Evolutionary conservation across 306 rosid species (phyloP), one percentile per base, ranked within the genome.

Genomic region (Rubus parviflorus): DNA sequence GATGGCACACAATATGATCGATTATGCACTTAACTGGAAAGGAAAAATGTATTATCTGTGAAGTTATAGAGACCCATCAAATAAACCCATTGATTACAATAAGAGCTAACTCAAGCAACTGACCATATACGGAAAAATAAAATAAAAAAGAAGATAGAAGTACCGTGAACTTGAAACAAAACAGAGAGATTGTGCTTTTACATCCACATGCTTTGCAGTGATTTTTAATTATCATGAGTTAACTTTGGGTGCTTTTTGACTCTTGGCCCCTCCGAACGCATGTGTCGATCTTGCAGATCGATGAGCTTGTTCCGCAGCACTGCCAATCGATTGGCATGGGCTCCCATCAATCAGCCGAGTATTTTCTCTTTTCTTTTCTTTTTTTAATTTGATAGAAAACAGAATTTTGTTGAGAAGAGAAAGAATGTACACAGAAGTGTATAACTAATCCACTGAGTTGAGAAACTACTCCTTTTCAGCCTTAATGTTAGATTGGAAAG

Each of bases 1-100:
- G 81, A 42, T 70, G 66, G 23, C 23, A 22, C 53, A 70, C 35
- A 80, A 41, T 47, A 51, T 13, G 22, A 70, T 41, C 40, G 17
- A 53, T 6, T 13, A 78, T 10, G 42, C 3, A 58, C 12, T 40
- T 46, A 41, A 30, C 15, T 25, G 25, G 42, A 57, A 54, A 48
- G 25, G 66, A 47, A 56, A 7, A 23, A 8, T 19, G 65, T 37
- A 6, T 14, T 63, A 35, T 7, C 13, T 37, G 19, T 37, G 7
- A 64, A 64, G 25, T 64, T 64, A 64, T 38, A 38, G 38, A 4
- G 8, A 6, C 46, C 38, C n/a, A 60, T 23, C 47, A 37, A 65
- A 77, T 68, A 75, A 74, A 14, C 45, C 45, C 20, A 63, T 15
- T 15, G 20, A 63, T 4, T 2, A 63, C 22, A 37, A 62, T 14